phyloP scores from a whole-genome alignment of 2,329 filamentous ascomycete species.

The Xylariaceae sp. region DNA sequence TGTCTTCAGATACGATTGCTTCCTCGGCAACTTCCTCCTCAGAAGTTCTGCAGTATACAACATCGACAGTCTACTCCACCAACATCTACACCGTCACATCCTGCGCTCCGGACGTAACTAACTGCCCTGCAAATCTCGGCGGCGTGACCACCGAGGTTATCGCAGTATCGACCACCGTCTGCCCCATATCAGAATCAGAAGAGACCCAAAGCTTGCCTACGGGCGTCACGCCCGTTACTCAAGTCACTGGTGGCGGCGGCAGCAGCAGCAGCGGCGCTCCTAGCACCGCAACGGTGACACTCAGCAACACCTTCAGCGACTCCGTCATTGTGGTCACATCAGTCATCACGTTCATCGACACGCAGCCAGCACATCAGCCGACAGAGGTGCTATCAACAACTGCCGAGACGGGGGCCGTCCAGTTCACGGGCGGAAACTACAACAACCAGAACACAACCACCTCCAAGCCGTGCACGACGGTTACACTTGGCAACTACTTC shows the following conservation, averaged over 20 bases:
- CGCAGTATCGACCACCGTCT: slow-evolving; percentile 28
- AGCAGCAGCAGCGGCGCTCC: too few species aligned
- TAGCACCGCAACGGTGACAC: slow-evolving; percentile 16
- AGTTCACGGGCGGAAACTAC: background rate
- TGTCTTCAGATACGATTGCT: too few species aligned
- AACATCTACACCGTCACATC: slow-evolving; percentile 27
- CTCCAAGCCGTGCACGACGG: background rate
- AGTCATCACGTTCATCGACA: slow-evolving; percentile 24
- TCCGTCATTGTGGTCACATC: slow-evolving; percentile 24
- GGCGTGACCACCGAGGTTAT: slow-evolving; percentile 25
- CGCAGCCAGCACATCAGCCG: slow-evolving; percentile 14
- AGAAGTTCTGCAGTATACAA: slow-evolving; percentile 23
- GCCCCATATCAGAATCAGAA: slow-evolving; percentile 25
- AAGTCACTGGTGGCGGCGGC: background rate
- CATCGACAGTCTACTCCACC: slow-evolving; percentile 28
- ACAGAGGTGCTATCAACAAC: slow-evolving; percentile 5
- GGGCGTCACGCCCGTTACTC: slow-evolving; percentile 5
- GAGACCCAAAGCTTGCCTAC: slow-evolving; percentile 6
- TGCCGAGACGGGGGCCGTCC: slow-evolving; percentile 6
- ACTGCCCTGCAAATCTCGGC: slow-evolving; percentile 23
- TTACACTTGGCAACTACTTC: background rate
- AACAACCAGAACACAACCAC: background rate
- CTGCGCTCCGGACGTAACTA: slow-evolving; percentile 24
- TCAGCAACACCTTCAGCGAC: slow-evolving; percentile 23
- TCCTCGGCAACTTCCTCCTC: slow-evolving; percentile 6